Base-by-base conservation (phyloP, 2,329 filamentous ascomycete genomes). In the Talaromyces amestolkiae region DNA sequence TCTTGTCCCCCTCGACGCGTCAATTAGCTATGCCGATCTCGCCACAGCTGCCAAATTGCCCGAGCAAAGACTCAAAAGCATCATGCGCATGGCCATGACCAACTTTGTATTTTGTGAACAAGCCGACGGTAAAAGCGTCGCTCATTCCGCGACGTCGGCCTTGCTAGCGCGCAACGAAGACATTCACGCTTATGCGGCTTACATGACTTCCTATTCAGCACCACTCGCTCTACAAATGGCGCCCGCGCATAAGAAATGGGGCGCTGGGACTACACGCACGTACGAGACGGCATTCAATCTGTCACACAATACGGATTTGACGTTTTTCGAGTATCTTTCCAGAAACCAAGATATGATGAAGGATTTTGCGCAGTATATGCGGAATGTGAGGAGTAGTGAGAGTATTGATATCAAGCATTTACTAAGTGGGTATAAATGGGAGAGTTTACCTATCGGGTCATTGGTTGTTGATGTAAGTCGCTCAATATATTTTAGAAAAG, bases 351-450 rank as follows among this genome's bases (percentile, higher is more conserved):
- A 75, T 3, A 53, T 82, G 10, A 82, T 83, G 2, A 79, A 80
- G 67, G 79, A 83, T 61, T 85, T 87, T 76, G 84, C 82, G 6
- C 77, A 77, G 9, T 85, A 84, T 43, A 87, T 88, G 85, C 75
- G 76, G 1, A 85, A 80, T 61, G 75, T 87, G 61, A 84, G 83
- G 0, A 82, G 80, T 2, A 85, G 83, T 64, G 83, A 86, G 69
- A 85, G 86, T 0, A 86, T 86, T 68, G 84, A 86, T 68, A 70
- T 86, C 4, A 74, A 75, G 27, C 80, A 86, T 68, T 77, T 88
- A 10, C 78, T 86, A 2, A 75, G 15, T 2, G 64, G 64, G 8
- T 65, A 56, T 39, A 39, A 61, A 9, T 65, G 64, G 64, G 10
- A 41, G 22, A 19, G 0, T 8, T 19, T 58, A 24, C 45, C 22